These are phyloP conservation scores for Xylariaceae sp. DNA, from an alignment of 2,329 filamentous ascomycete genomes.

Conservation along the genomic window DNA sequence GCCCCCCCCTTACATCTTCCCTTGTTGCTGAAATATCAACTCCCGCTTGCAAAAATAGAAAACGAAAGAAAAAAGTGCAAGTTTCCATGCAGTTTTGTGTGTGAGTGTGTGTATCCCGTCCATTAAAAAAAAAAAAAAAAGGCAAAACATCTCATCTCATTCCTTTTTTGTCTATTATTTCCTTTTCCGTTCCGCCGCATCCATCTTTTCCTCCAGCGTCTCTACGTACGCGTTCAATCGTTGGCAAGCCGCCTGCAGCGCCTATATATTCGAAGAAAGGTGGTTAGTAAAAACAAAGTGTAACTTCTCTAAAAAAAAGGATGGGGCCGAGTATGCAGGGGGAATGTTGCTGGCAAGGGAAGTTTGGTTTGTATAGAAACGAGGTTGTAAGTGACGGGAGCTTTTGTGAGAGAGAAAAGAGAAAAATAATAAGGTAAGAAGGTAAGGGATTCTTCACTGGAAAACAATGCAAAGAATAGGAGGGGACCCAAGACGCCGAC, in stretches of 20 bases:
- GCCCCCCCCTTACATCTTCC: too few species aligned
- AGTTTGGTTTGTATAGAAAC: slow-evolving; percentile 1
- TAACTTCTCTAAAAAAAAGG: too few species aligned
- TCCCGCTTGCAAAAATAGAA: slow-evolving; percentile 13
- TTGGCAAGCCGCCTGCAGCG: slow-evolving; percentile 81
- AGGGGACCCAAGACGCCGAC: slow-evolving; percentile 3
- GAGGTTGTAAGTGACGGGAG: slow-evolving; percentile 2
- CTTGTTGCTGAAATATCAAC: too few species aligned
- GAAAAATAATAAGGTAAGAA: slow-evolving; percentile 1
- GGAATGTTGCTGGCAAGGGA: neutral
- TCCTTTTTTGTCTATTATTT: slow-evolving; percentile 42
- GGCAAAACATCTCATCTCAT: too few species aligned
- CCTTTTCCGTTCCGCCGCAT: slow-evolving; percentile 59
- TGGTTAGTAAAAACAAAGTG: slow-evolving; percentile 8
- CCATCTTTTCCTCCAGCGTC: slow-evolving; percentile 74
- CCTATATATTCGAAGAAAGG: slow-evolving; percentile 43
- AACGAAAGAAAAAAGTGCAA: neutral
- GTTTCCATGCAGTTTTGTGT: slow-evolving; percentile 2
- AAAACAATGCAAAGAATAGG: slow-evolving; percentile 20
- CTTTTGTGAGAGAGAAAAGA: too few species aligned
- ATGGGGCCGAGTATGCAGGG: neutral
- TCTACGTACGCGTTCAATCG: slow-evolving; percentile 79
- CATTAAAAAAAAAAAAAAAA: slow-evolving; percentile 6
- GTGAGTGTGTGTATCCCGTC: slow-evolving; percentile 2
- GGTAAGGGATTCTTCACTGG: slow-evolving; percentile 21